Conservation (phyloP, 306 rosid genomes). For the Purshia tridentata region DNA sequence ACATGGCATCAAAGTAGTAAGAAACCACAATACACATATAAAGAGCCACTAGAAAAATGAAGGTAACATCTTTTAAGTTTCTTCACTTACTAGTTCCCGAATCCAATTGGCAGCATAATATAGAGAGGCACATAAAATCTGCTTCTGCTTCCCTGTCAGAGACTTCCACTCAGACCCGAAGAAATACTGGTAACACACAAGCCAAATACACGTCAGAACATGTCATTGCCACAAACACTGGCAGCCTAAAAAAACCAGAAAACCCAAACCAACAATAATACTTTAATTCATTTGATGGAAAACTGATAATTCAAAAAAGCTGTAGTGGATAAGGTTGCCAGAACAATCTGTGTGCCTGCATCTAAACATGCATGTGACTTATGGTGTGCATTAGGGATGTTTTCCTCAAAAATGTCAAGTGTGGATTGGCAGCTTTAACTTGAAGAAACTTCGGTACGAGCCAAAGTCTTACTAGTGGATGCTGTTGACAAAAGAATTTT, state of each 20-base stretch:
- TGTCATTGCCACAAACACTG: slow-evolving; percentile 5
- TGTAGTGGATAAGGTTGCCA: background rate
- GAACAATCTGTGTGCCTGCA: background rate
- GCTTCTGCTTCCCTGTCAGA: slow-evolving; percentile 35
- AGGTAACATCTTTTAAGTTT: background rate
- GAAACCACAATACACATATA: slow-evolving; percentile 1
- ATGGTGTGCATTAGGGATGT: background rate
- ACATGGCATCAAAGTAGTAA: background rate
- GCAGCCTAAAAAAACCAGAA: slow-evolving; percentile 6
- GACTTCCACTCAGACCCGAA: slow-evolving; percentile 38
- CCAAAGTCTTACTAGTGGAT: background rate
- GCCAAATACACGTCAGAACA: slow-evolving; percentile 9
- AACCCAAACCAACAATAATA: background rate
- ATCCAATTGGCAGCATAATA: slow-evolving; percentile 48
- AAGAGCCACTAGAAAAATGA: slow-evolving; percentile 12
- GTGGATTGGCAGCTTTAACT: background rate
- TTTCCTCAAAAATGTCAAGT: too few relatives aligned
- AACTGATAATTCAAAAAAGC: background rate
- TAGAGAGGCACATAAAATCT: slow-evolving; percentile 32
- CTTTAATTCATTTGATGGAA: background rate
- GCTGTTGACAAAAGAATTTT: background rate
- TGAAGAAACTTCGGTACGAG: background rate
- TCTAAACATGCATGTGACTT: slow-evolving; percentile 6
- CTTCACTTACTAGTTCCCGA: slow-evolving; percentile 34
- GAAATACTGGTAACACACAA: slow-evolving; percentile 34